A percentile compares a stretch with the other conserved stretches of the same genome.
phyloP scores from a whole-genome alignment of 2,329 filamentous ascomycete species.

The Erysiphe pulchra region DNA sequence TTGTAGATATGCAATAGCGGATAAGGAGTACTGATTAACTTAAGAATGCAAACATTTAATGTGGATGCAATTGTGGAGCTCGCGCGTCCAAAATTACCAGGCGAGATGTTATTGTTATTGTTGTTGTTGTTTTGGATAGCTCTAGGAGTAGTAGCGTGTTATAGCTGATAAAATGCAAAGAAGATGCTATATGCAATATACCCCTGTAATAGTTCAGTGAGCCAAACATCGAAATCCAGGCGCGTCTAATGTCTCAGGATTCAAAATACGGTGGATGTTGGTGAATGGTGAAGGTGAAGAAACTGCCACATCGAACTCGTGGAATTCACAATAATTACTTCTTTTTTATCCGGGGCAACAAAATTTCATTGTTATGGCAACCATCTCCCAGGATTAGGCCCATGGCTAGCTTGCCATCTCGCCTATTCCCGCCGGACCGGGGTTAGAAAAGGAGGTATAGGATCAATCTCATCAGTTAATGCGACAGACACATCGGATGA shows the following conservation, averaged over 20 bases:
- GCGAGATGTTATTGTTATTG: not conserved
- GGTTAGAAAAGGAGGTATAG: not conserved
- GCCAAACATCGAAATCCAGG: not conserved
- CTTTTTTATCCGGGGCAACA: not conserved
- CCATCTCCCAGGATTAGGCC: not conserved
- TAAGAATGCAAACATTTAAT: constrained; percentile 3
- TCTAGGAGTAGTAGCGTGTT: not conserved
- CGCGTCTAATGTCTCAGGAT: not conserved
- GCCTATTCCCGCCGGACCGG: not conserved
- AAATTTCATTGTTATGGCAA: constrained; percentile 1
- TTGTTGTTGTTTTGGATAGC: not conserved
- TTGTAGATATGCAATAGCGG: constrained; percentile 2
- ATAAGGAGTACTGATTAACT: constrained; percentile 2
- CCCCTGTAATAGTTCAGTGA: not conserved
- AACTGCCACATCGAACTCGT: not conserved
- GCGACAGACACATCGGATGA: not conserved
- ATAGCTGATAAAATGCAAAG: too few relatives aligned
- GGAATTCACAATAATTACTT: not conserved
- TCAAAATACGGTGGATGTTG: not conserved
- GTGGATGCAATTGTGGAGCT: not conserved
- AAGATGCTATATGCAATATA: not conserved
- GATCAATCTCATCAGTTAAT: not conserved
- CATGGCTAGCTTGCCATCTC: not conserved
- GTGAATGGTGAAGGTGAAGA: not conserved
- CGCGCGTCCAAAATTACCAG: not conserved